These are phyloP conservation scores for Citrus hindsii DNA, from an alignment of 345 rosid species.

Conservation along the genomic window DNA sequence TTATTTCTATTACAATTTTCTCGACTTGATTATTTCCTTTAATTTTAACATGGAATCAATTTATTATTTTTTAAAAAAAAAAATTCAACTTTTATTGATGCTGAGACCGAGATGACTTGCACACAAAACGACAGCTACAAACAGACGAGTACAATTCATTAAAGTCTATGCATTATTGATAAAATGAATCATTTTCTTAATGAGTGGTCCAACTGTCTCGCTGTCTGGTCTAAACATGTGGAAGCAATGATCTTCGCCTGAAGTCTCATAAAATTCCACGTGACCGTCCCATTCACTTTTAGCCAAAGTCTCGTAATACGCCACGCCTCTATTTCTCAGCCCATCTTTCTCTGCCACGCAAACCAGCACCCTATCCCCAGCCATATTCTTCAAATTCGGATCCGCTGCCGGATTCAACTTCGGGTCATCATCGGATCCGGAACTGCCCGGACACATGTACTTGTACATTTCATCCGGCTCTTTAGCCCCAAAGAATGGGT, in stretches of 20 bases:
- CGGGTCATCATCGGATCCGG: slow-evolving; percentile 36
- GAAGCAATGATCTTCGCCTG: slow-evolving; percentile 36
- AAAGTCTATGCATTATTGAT: neutral
- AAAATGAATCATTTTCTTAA: slow-evolving; percentile 27
- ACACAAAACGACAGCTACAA: too few species aligned
- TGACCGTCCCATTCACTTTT: slow-evolving; percentile 27
- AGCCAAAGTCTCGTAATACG: slow-evolving; percentile 25
- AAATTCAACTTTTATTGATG: too few species aligned
- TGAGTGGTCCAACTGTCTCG: slow-evolving; percentile 21
- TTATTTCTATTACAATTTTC: too few species aligned
- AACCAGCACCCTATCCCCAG: slow-evolving; percentile 34
- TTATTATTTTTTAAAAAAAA: too few species aligned
- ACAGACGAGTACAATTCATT: too few species aligned
- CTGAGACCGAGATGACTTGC: too few species aligned
- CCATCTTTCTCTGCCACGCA: slow-evolving; percentile 45
- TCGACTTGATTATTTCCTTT: too few species aligned
- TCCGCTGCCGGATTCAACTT: slow-evolving; percentile 25
- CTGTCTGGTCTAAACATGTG: slow-evolving; percentile 16
- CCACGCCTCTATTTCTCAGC: slow-evolving; percentile 26
- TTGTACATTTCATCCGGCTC: slow-evolving; percentile 27
- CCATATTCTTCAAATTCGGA: slow-evolving; percentile 29
- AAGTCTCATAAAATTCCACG: slow-evolving; percentile 23
- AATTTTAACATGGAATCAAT: too few species aligned
- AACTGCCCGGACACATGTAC: slow-evolving; percentile 31
- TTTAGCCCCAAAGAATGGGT: slow-evolving; percentile 39